A percentile compares a stretch with the other conserved stretches of the same genome.
Evolutionary conservation across 2,329 filamentous ascomycete genomes (phyloP).

Genomic region (Verticillium zaregamsianum): DNA sequence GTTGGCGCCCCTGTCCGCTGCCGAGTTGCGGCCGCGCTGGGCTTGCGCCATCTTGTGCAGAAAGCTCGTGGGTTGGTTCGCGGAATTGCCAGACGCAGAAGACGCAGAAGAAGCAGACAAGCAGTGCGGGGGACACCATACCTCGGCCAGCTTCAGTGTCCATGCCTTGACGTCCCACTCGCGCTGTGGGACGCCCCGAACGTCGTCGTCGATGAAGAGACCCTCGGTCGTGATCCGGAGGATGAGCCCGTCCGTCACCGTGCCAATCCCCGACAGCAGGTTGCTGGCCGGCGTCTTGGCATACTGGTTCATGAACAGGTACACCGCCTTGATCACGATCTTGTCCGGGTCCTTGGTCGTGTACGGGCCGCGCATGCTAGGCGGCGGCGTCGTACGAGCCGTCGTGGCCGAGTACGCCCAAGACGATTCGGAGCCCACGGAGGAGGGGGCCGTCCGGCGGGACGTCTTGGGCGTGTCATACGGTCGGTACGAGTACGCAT

Average conservation of each 20-base stretch:
- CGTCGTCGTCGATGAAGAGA: constrained; percentile 94
- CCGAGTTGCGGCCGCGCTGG: constrained; percentile 31
- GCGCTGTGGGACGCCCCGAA: constrained; percentile 83
- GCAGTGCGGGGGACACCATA: constrained; percentile 70
- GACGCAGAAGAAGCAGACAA: constrained; percentile 40
- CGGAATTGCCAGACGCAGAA: constrained; percentile 28
- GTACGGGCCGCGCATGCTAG: constrained; percentile 74
- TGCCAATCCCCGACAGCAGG: constrained; percentile 76
- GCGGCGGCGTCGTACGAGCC: constrained; percentile 76
- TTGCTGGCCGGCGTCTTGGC: constrained; percentile 87
- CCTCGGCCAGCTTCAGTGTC: constrained; percentile 90
- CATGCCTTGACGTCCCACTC: constrained; percentile 99
- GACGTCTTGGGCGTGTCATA: constrained; percentile 65
- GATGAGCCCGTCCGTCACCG: constrained; percentile 88
- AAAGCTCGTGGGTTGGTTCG: constrained; percentile 35
- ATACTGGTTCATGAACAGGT: constrained; percentile 86
- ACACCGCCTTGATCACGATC: constrained; percentile 91
- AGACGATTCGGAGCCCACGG: constrained; percentile 73
- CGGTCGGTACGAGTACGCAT: constrained; percentile 69
- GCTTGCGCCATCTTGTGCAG: constrained; percentile 41
- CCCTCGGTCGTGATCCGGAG: constrained; percentile 91
- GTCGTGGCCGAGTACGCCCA: constrained; percentile 85
- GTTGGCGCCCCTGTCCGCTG: constrained; percentile 42
- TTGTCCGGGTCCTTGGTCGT: constrained; percentile 89
- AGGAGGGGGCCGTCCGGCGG: constrained; percentile 58